Evolutionary conservation across 257 asterid species (phyloP), one percentile per base, ranked within the genome.

Genomic region (Voacanga thouarsii): DNA sequence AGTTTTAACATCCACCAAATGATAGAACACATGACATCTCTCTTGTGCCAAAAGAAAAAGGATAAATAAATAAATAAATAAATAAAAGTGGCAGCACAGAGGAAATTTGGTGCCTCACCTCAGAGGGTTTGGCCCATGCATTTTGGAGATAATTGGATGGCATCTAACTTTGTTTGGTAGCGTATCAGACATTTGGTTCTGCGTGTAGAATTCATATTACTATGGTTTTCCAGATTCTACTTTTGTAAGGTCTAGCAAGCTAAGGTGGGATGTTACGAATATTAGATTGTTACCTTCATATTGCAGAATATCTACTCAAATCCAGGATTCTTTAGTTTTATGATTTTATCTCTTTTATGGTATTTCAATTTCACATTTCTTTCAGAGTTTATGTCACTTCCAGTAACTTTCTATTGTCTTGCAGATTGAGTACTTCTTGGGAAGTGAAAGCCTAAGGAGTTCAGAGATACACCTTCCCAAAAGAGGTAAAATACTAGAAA

Each of bases 341-440:
- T 50, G 26, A 18, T 4, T 80, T 63, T 33, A n/a, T 59, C 8
- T 12, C 12, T 43, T 26, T 39, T 14, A 5, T 3, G 30, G 24
- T 18, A 10, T 26, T 28, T 53, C 7, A 59, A 7, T 66, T 56
- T 67, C 33, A n/a, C 37, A 41, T 59, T 19, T 28, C 64, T 69
- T 50, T 26, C 19, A 44, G 3, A 23, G 12, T 71, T 39, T 43
- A 12, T n/a, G 43, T 39, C 56, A 23, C 71, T 59, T 76, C 56
- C 23, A 3, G 16, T 72, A 28, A 9, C 60, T 82, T 72, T 66
- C 43, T 47, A 18, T 81, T 45, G 19, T 72, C 33, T 57, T 81
- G 55, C 88, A 93, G 98, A 97, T 95, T 37, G 97, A 93, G 80
- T 93, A 89, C 85, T 93, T 93, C 84, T 82, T 95, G 81, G 96